Evolutionary conservation across 2,329 filamentous ascomycete genomes (phyloP), one percentile per base, ranked within the genome.

Genomic region (Xylariaceae sp.): DNA sequence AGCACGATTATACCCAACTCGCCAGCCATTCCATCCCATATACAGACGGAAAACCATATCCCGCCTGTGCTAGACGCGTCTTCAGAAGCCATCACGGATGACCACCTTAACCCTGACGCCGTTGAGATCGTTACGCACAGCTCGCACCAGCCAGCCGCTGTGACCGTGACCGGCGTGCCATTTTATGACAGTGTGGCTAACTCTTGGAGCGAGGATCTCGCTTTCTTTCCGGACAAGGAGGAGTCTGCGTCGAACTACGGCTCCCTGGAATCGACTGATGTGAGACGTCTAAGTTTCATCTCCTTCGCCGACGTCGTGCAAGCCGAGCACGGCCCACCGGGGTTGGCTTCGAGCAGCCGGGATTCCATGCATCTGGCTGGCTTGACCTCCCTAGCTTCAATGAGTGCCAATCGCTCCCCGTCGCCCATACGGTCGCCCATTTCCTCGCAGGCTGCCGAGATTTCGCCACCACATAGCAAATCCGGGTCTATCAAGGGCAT

Each of bases 221-320:
- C 66, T 31, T 69, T 74, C 15, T 70, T 78, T 54, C 65, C 71
- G 5, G 68, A 76, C 36, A 64, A 63, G 32, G 62, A 79, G 29
- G 85, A 90, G 50, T 71, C 71, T 17, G 78, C 78, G 2, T 85
- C 83, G 41, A 87, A 80, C 57, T 90, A 90, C 60, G 86, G 83
- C 21, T 79, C 82, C 31, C 68, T 90, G 45, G 88, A 95, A 55
- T 76, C 74, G 27, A 73, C 78, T 32, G 89, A 95, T 54, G 77
- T 94, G 13, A 81, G 87, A 31, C 80, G 90, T 15, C 67, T 97
- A 46, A 92, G 85, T 60, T 97, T 97, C 66, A 94, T 97, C 59
- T 95, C 88, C 6, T 97, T 97, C 63, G 89, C 90, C 45, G 90
- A 97, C 55, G 88, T 97, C 8, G 88, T 97, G 28, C 88, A 94